A percentile compares a stretch with the other conserved stretches of the same genome.
These are phyloP conservation scores for Vigna angularis DNA, from an alignment of 306 rosid genomes.

Conservation along the genomic window DNA sequence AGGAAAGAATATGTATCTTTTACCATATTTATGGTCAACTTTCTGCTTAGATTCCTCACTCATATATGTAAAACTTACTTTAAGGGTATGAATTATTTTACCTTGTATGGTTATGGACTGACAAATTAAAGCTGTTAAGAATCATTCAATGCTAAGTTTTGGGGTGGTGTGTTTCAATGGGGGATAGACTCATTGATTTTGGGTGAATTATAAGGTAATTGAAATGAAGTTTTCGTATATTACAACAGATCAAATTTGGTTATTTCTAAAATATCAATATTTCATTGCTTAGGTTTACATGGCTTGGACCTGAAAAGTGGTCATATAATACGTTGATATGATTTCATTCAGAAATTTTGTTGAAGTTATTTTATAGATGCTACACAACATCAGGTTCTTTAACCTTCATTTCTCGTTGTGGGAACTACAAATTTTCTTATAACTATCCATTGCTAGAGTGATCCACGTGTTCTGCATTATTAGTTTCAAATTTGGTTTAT, in stretches of 20 bases:
- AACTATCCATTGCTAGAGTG: background rate
- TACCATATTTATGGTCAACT: slow-evolving; percentile 11
- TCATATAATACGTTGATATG: slow-evolving; percentile 23
- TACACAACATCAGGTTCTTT: background rate
- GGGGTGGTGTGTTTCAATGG: background rate
- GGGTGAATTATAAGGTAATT: slow-evolving; percentile 10
- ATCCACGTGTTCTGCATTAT: slow-evolving; percentile 13
- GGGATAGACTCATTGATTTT: background rate
- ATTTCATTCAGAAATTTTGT: background rate
- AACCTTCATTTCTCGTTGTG: slow-evolving; percentile 1
- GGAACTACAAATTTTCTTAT: slow-evolving; percentile 3
- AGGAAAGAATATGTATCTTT: background rate
- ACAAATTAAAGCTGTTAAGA: slow-evolving; percentile 10
- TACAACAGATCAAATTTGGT: background rate
- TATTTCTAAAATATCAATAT: slow-evolving; percentile 6
- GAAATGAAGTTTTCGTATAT: background rate
- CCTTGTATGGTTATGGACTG: slow-evolving; percentile 20
- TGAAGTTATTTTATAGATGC: slow-evolving; percentile 32
- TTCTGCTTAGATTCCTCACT: slow-evolving; percentile 5
- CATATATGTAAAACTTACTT: slow-evolving; percentile 13
- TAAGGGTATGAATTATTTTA: slow-evolving; percentile 22
- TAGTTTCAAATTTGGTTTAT: slow-evolving; percentile 8
- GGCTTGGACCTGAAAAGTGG: background rate
- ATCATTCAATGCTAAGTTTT: background rate
- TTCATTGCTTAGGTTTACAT: slow-evolving; percentile 4